These are phyloP conservation scores for Letharia columbiana DNA, from an alignment of 495 filamentous ascomycete species.

Conservation along the genomic window DNA sequence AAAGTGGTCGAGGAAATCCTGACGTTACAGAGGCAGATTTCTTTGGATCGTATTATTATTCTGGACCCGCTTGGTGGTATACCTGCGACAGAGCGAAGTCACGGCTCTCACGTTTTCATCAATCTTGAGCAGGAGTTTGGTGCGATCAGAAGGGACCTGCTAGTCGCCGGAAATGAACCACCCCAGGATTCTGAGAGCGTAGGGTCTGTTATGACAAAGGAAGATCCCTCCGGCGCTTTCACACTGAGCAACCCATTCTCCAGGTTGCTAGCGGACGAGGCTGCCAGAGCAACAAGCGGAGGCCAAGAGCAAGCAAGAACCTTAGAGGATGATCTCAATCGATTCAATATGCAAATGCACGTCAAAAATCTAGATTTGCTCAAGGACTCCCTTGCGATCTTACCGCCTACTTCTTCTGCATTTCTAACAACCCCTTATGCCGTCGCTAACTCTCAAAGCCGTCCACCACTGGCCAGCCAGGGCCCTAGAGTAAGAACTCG, in stretches of 20 bases:
- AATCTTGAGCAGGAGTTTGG: constrained; percentile 89
- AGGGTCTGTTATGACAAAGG: not conserved
- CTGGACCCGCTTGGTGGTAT: constrained; percentile 85
- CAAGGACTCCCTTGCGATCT: constrained; percentile 56
- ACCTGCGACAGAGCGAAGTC: constrained; percentile 56
- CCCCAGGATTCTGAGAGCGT: not conserved
- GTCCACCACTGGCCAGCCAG: constrained; percentile 34
- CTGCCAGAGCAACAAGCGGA: not conserved
- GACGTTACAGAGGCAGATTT: constrained; percentile 45
- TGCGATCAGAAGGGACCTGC: constrained; percentile 54
- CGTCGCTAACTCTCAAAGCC: constrained; percentile 56
- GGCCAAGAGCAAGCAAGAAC: not conserved
- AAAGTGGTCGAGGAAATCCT: constrained; percentile 38
- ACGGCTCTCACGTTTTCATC: constrained; percentile 78
- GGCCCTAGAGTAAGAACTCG: constrained; percentile 63
- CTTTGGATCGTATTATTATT: constrained; percentile 79
- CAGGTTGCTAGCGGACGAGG: not conserved
- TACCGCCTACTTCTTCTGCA: constrained; percentile 80
- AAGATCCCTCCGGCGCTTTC: not conserved
- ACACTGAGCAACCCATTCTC: not conserved
- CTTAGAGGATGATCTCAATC: constrained; percentile 9
- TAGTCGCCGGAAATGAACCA: constrained; percentile 6
- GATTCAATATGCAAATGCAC: constrained; percentile 39
- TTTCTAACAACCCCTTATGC: constrained; percentile 80
- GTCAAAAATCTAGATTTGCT: constrained; percentile 66